These are phyloP conservation scores for Pancytospora epiphaga DNA, from an alignment of 371 early-diverging fungal species.

Conservation along the genomic window DNA sequence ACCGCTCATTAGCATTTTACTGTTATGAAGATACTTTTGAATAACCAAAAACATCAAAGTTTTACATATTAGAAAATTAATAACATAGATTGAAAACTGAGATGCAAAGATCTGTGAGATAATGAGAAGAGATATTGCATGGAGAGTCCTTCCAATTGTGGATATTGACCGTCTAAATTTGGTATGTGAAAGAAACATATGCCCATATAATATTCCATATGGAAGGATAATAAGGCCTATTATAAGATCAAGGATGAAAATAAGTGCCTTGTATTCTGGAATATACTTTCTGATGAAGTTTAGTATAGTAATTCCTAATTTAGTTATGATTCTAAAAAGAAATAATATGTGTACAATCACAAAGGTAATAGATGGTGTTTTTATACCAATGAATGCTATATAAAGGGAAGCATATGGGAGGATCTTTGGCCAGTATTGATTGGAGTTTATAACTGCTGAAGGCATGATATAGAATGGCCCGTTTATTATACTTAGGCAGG, in stretches of 20 bases:
- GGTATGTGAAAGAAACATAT: background rate
- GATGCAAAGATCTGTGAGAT: background rate
- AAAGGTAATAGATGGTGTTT: background rate
- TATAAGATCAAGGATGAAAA: background rate
- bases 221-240: background rate
- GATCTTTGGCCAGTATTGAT: background rate
- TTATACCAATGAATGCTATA: background rate
- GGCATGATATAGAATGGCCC: background rate
- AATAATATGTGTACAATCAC: background rate
- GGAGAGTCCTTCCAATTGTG: background rate
- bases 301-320: background rate
- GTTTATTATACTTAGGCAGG: background rate
- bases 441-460: background rate
- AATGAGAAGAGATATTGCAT: background rate
- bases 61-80: background rate
- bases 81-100: background rate
- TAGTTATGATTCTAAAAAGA: background rate
- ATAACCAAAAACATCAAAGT: background rate
- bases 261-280: background rate
- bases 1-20: background rate
- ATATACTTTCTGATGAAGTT: background rate
- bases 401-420: background rate
- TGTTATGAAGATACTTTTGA: background rate
- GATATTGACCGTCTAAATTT: background rate
- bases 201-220: background rate